Evolutionary conservation across 2,329 filamentous ascomycete genomes (phyloP).

Genomic region (Fusarium albidum): DNA sequence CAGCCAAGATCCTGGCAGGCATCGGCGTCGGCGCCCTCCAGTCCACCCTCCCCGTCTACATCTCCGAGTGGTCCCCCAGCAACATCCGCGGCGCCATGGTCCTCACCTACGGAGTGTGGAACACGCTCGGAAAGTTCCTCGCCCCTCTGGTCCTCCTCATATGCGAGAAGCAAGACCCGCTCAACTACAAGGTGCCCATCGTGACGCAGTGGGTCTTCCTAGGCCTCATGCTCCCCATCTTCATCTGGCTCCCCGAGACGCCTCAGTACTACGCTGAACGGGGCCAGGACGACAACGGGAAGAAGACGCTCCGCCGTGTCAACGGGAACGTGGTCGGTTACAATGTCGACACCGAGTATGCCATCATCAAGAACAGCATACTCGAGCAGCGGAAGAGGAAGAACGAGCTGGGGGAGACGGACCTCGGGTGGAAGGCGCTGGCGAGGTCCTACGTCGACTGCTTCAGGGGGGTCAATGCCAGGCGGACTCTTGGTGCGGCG

Average conservation of each 20-base stretch:
- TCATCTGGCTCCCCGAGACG: constrained; percentile 24
- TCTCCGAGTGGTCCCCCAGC: constrained; percentile 20
- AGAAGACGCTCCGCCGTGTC: constrained; percentile 8
- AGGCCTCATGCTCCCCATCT: constrained; percentile 21
- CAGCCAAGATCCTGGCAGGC: constrained; percentile 9
- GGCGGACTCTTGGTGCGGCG: constrained; percentile 21
- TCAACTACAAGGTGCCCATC: constrained; percentile 17
- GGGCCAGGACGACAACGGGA: constrained; percentile 8
- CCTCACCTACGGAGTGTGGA: constrained; percentile 17
- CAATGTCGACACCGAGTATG: constrained; percentile 14
- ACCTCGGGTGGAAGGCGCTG: constrained; percentile 1
- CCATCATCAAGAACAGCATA: constrained; percentile 22
- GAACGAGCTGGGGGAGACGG: background rate
- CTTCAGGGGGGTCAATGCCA: constrained; percentile 10
- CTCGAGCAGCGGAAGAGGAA: constrained; percentile 11
- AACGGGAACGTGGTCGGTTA: constrained; percentile 13
- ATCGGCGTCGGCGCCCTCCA: constrained; percentile 17
- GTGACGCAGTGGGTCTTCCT: constrained; percentile 21
- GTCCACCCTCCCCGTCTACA: constrained; percentile 12
- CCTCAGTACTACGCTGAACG: constrained; percentile 18
- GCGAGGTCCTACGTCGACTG: constrained; percentile 14
- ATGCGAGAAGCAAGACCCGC: constrained; percentile 10
- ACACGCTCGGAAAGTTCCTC: constrained; percentile 19
- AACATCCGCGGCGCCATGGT: constrained; percentile 24
- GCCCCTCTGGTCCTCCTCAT: constrained; percentile 8